Base-by-base conservation (phyloP, 2,329 filamentous ascomycete genomes). In the Geosmithia morbida region DNA sequence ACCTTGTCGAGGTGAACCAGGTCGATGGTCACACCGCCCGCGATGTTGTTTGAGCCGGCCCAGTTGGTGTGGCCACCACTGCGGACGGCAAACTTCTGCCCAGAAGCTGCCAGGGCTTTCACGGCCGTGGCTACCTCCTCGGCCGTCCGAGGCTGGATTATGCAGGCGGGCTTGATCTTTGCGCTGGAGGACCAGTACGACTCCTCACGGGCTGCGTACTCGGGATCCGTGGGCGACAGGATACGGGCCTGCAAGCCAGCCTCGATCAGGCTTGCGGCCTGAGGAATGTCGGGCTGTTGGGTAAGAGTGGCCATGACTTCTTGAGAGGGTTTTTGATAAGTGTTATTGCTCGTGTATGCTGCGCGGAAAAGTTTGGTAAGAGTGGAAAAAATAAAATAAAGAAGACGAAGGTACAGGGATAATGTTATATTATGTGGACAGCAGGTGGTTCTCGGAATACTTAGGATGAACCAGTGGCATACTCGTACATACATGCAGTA, bases 11-110 rank as follows among this genome's bases (percentile, higher is more conserved):
- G n/a, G 29, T 16, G 17, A 5, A 26, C 18, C 11, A 46, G 44
- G 16, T 48, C 46, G 20, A 51, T 26, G 26, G 50, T 48, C 33
- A 51, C 46, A 20, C 50, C 50, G 37, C 30, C 37, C 14, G 48
- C 40, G 19, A 51, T 44, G 37, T 49, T 51, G 42, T 42, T 49
- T 11, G 43, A 42, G 20, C 48, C 50, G 29, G 46, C 45, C 48
- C 48, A 49, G 10, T 48, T 16, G 2, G 50, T 46, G 20, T 51
- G 50, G 8, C 50, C 50, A n/a, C 50, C 50, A 19, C 46, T 44
- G 16, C 45, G 46, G 19, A 43, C 29, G 17, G 45, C 29, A 30
- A 48, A 47, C n/a, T 47, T 45, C 8, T 18, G 17, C 26, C 43
- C 43, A 13, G 46, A 10, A 26, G 41, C 43, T 14, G 44, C 17